Evolutionary conservation across 306 rosid species (phyloP).

Genomic region (Begonia masoniana): DNA sequence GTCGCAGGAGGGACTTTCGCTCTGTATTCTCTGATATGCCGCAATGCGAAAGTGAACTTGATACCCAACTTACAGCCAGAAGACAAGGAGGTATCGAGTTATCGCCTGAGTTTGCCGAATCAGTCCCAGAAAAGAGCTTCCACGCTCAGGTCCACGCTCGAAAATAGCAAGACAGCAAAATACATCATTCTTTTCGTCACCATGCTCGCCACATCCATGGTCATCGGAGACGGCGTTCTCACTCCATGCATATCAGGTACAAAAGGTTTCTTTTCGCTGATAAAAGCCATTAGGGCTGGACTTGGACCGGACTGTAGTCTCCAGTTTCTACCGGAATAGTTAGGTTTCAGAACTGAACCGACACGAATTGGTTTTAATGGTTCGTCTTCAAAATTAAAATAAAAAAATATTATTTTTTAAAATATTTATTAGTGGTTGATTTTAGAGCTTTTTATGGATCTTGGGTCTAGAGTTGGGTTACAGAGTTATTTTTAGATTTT

Average conservation of each 20-base stretch:
- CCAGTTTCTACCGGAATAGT: too few relatives aligned
- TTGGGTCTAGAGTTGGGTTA: too few relatives aligned
- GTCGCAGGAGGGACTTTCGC: not conserved
- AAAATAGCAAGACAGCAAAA: slow-evolving; percentile 17
- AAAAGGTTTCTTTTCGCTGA: not conserved
- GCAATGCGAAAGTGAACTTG: slow-evolving; percentile 18
- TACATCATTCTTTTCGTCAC: slow-evolving; percentile 12
- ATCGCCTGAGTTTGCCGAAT: slow-evolving; percentile 9
- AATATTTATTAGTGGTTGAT: too few relatives aligned
- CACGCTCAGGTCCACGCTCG: slow-evolving; percentile 8
- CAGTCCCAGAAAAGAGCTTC: slow-evolving; percentile 9
- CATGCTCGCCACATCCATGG: slow-evolving; percentile 35
- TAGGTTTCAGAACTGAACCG: too few relatives aligned
- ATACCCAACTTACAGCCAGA: slow-evolving; percentile 21
- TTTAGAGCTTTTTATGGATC: too few relatives aligned
- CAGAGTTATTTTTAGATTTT: too few relatives aligned
- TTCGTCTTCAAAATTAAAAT: too few relatives aligned
- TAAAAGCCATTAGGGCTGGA: too few relatives aligned
- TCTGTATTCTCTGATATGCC: slow-evolving; percentile 18
- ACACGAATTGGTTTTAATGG: too few relatives aligned
- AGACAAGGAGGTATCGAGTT: slow-evolving; percentile 24
- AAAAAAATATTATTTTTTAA: too few relatives aligned
- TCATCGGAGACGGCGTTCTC: slow-evolving; percentile 34
- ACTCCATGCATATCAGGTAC: slow-evolving; percentile 36
- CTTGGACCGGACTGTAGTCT: too few relatives aligned